Evolutionary conservation across 2,329 filamentous ascomycete genomes (phyloP), one percentile per base, ranked within the genome.

Genomic region (Cryphonectria carpinicola): DNA sequence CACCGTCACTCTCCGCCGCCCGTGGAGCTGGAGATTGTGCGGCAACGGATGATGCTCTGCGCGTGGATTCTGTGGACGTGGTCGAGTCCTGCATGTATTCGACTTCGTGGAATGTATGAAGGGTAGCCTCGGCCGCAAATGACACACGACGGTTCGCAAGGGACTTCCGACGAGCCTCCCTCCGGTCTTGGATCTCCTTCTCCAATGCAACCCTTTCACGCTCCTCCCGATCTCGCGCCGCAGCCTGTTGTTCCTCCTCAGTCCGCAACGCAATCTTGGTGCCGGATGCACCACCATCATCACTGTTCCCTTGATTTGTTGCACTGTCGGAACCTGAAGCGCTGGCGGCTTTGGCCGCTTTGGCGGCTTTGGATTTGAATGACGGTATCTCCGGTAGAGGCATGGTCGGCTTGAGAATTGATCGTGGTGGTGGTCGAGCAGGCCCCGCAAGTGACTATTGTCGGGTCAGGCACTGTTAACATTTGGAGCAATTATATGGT

Each of bases 91-190:
- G 94, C 78, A 90, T 87, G 73, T 95, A 92, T 77, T 98, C 95
- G 61, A 98, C 89, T 69, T 96, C 95, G 78, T 98, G 95, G 87
- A 97, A 98, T 0, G 96, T 99, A 79, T 99, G 96, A 49, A 99
- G 86, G 4, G 96, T 99, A 17, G 96, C 96, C 82, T 99, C 96
- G 1, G 96, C 96, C 5, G 96, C 96, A 81, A 99, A 99, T 0
- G 95, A 98, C 46, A 99, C 96, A 78, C 96, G 90, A 77, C 96
- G 90, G 79, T 96, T 97, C 64, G 95, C 94, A 70, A 97, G 87
- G 25, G 95, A 98, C 80, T 98, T 98, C 75, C 96, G 89, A 73
- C 96, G 91, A 61, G 94, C 95, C 79, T 97, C 96, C 75, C 94
- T 88, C 69, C 94, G 88, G 76, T 95, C 90, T 71, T 87, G 82